Evolutionary conservation across 2,329 filamentous ascomycete genomes (phyloP), one percentile per base, ranked within the genome.

Genomic region (Phoma sp.): DNA sequence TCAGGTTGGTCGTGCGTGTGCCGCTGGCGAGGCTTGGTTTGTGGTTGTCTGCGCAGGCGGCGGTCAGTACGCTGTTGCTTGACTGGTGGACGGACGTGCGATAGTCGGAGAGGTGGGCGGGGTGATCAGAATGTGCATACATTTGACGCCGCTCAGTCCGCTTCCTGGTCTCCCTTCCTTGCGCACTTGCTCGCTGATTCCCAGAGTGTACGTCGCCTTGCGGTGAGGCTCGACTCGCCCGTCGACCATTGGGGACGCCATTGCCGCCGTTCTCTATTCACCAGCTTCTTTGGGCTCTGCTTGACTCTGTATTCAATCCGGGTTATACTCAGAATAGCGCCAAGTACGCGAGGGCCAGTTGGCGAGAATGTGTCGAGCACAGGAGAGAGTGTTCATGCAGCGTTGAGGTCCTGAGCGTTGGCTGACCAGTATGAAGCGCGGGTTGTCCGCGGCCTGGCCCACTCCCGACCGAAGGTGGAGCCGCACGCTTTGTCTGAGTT

Each of bases 11-110:
- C 30, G 60, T 61, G 42, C 72, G 68, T 22, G 65, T 64, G 7
- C 70, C 59, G 47, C 65, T 57, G 7, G 65, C 60, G 49, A 72
- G 73, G 32, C 61, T 57, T 24, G 78, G 78, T 61, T 78, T 80
- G 66, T 80, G 74, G 62, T 81, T 82, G 69, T 76, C 74, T 77
- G 52, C 10, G 22, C 7, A n/a, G 14, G 38, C 24, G 44, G 9
- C 29, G 6, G 38, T 44, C 18, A 45, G 41, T 45, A 23, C 22
- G 22, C 18, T 5, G 22, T 37, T 10, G 13, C 9, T 14, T 8
- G 14, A 22, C 5, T n/a, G n/a, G 7, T 22, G 35, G 35, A 18
- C 23, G 25, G 25, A 23, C 23, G 18, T 18, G 18, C 18, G 2
- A 30, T 13, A 22, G 29, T 4, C 22, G 36, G 14, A 14, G 14